These are phyloP conservation scores for Tuber indicum DNA, from an alignment of 495 filamentous ascomycete genomes.

Conservation along the genomic window DNA sequence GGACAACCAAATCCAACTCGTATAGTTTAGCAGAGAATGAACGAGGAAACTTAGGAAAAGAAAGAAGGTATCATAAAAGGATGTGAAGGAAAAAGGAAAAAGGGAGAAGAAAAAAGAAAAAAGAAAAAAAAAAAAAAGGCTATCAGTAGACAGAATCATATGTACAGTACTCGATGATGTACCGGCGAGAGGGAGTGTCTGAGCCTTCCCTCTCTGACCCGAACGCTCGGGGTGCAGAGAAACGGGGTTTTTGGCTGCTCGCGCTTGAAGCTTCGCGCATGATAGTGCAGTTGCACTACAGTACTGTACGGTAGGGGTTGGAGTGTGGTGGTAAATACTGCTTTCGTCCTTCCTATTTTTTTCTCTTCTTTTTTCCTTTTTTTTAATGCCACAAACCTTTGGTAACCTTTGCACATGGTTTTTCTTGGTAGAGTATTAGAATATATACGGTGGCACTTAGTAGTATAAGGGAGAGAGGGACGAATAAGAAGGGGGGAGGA, in stretches of 20 bases:
- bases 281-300: slow-evolving; percentile 6
- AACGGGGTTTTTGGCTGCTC: slow-evolving; percentile 11
- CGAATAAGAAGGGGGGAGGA: too few relatives aligned
- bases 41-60: slow-evolving; percentile 10
- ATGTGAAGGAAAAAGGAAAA: not conserved
- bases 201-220: slow-evolving; percentile 23
- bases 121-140: slow-evolving; percentile 14
- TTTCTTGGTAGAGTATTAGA: slow-evolving; percentile 2
- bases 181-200: not conserved
- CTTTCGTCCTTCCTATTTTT: slow-evolving; percentile 1
- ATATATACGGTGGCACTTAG: not conserved
- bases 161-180: not conserved
- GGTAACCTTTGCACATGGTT: not conserved
- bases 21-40: not conserved
- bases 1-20: not conserved
- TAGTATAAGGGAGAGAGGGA: not conserved
- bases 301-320: slow-evolving; percentile 3
- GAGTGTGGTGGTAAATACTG: not conserved
- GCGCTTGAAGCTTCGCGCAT: slow-evolving; percentile 22
- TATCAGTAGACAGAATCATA: slow-evolving; percentile 7
- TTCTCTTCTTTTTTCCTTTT: not conserved
- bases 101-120: slow-evolving; percentile 6
- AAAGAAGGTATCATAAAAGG: not conserved
- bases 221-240: slow-evolving; percentile 21
- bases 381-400: not conserved